Conservation (phyloP, 331 rosid genomes). For the Rhamnella rubrinervis region DNA sequence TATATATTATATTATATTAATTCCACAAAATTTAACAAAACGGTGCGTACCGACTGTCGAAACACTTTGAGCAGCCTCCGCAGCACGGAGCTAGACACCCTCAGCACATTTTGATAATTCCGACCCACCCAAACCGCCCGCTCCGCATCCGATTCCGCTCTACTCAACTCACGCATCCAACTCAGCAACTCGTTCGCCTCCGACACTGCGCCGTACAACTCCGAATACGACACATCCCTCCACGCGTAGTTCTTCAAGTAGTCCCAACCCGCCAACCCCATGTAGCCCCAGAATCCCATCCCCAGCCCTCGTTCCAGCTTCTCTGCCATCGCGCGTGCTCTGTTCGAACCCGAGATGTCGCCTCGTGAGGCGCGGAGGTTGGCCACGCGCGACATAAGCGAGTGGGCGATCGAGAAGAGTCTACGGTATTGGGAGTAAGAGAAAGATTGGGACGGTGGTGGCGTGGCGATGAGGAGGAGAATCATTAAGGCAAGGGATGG, state of each 20-base stretch:
- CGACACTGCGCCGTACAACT: conserved; percentile 50
- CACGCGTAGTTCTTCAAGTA: conserved; percentile 47
- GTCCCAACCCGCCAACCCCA: conserved; percentile 68
- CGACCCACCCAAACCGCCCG: conserved; percentile 50
- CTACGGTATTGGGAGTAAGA: conserved; percentile 39
- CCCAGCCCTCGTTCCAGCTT: conserved; percentile 48
- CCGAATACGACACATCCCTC: conserved; percentile 50
- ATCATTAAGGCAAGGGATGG: conserved; percentile 22
- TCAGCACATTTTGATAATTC: conserved; percentile 54
- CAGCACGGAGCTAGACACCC: conserved; percentile 40
- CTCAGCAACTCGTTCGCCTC: conserved; percentile 59
- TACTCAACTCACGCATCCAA: conserved; percentile 49
- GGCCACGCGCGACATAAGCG: conserved; percentile 65
- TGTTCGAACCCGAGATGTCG: conserved; percentile 52
- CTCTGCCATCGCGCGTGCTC: conserved; percentile 50
- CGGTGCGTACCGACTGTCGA: conserved; percentile 57
- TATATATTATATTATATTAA: not conserved
- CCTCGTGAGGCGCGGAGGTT: conserved; percentile 73
- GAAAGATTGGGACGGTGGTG: conserved; percentile 47
- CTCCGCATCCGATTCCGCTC: conserved; percentile 42
- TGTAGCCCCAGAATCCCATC: conserved; percentile 45
- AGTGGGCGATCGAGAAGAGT: conserved; percentile 62
- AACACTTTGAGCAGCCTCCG: conserved; percentile 52
- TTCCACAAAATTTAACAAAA: not conserved
- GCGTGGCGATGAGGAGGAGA: conserved; percentile 39